Percentiles rank a stretch among this genome's conserved stretches.
phyloP scores from a whole-genome alignment of 257 asterid genomes.

The Solanum chiquidenum region DNA sequence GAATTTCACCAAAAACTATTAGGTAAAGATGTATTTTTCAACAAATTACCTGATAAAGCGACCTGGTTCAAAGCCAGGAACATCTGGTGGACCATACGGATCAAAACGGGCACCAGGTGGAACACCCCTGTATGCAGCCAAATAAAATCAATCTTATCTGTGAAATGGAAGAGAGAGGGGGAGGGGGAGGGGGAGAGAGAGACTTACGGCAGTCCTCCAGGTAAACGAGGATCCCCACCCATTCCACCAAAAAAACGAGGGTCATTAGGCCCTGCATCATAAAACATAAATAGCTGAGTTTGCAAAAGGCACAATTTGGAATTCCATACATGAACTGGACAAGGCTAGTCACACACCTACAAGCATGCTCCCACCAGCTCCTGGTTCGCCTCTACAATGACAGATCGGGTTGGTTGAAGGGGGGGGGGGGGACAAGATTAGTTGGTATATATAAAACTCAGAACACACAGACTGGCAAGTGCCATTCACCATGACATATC shows the following conservation, averaged over 20 bases:
- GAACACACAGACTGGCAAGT: background rate
- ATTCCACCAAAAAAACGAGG: constrained; percentile 64
- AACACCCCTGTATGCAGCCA: constrained; percentile 31
- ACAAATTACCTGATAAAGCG: constrained; percentile 53
- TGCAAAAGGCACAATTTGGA: background rate
- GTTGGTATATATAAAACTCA: background rate
- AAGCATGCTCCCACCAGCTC: constrained; percentile 51
- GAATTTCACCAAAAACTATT: background rate
- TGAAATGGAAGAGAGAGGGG: background rate
- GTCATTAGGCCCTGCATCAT: constrained; percentile 61
- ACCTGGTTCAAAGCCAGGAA: constrained; percentile 82
- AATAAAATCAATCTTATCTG: background rate
- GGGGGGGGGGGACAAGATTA: background rate
- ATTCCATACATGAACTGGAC: background rate
- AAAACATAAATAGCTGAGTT: background rate
- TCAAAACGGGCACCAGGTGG: constrained; percentile 96
- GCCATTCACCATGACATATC: background rate
- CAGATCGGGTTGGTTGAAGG: background rate
- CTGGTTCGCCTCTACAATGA: constrained; percentile 38
- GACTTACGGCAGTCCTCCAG: constrained; percentile 50
- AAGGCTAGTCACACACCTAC: constrained; percentile 38
- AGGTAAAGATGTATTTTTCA: background rate
- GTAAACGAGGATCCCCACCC: constrained; percentile 33
- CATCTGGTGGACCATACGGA: constrained; percentile 81
- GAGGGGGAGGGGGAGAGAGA: background rate